phyloP scores from a whole-genome alignment of 371 early-diverging fungal genomes.

The Rhizopus microsporus region DNA sequence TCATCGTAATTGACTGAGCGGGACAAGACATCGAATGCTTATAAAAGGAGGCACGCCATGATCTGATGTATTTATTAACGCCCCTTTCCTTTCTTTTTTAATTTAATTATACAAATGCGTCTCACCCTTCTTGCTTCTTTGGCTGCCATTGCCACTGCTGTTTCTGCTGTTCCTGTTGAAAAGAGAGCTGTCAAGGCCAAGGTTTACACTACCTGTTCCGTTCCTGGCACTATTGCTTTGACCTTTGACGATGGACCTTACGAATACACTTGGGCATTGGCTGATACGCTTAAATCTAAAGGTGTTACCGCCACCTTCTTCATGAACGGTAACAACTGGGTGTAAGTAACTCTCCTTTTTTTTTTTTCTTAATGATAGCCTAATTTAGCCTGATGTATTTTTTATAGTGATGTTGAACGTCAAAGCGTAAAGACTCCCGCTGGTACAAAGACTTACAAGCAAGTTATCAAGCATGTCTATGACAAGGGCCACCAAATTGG shows the following conservation, averaged over 20 bases:
- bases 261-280: constrained; percentile 43
- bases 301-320: constrained; percentile 68
- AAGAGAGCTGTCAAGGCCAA: constrained; percentile 28
- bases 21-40: too few relatives aligned
- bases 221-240: constrained; percentile 34
- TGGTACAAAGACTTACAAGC: constrained; percentile 30
- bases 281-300: constrained; percentile 44
- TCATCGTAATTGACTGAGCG: too few relatives aligned
- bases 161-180: constrained; percentile 23
- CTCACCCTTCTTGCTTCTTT: constrained; percentile 25
- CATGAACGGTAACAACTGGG: constrained; percentile 54
- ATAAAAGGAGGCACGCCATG: too few relatives aligned
- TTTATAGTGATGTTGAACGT: constrained; percentile 22
- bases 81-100: constrained; percentile 8
- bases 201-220: constrained; percentile 26
- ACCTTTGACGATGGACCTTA: constrained; percentile 73
- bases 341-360: constrained; percentile 22
- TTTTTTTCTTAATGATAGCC: neutral
- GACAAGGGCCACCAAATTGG: constrained; percentile 47
- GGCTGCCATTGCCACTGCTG: constrained; percentile 24
- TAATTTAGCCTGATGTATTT: neutral
- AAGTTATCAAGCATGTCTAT: constrained; percentile 41
- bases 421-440: constrained; percentile 27
- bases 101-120: constrained; percentile 15
- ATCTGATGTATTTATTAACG: too few relatives aligned